phyloP scores from a whole-genome alignment of 352 stramenopile species.

The Globisporangium ultimum region DNA sequence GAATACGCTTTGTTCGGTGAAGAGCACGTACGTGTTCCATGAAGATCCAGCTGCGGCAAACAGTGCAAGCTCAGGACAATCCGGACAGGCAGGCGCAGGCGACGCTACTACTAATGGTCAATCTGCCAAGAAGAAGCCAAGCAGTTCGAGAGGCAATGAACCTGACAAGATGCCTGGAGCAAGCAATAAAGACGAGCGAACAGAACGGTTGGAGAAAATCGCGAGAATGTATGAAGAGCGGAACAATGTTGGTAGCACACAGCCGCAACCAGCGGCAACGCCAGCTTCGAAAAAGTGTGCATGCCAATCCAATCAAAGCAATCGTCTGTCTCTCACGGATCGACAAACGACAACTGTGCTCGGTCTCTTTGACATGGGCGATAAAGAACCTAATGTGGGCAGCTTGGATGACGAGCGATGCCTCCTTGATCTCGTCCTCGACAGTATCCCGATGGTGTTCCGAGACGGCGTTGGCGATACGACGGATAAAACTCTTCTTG shows the following conservation, averaged over 20 bases:
- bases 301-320: constrained; percentile 19
- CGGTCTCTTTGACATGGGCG: constrained; percentile 77
- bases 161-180: constrained; percentile 69
- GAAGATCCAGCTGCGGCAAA: constrained; percentile 27
- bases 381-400: constrained; percentile 66
- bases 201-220: constrained; percentile 63
- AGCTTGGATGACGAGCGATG: constrained; percentile 77
- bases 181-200: constrained; percentile 63
- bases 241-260: constrained; percentile 38
- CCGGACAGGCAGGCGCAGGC: neutral
- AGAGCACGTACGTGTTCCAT: constrained; percentile 77
- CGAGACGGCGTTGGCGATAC: constrained; percentile 82
- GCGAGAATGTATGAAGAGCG: constrained; percentile 66
- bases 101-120: constrained; percentile 9
- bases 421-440: constrained; percentile 74
- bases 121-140: constrained; percentile 36
- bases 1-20: constrained; percentile 64
- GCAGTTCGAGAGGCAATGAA: constrained; percentile 31
- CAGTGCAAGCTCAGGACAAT: constrained; percentile 3
- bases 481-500: constrained; percentile 83
- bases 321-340: constrained; percentile 17
- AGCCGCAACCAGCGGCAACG: constrained; percentile 9
- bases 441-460: constrained; percentile 86
- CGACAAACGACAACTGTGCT: constrained; percentile 46
- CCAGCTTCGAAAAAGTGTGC: constrained; percentile 11